phyloP scores from a whole-genome alignment of 176 grass and related monocot genomes.

The Eleusine coracana region DNA sequence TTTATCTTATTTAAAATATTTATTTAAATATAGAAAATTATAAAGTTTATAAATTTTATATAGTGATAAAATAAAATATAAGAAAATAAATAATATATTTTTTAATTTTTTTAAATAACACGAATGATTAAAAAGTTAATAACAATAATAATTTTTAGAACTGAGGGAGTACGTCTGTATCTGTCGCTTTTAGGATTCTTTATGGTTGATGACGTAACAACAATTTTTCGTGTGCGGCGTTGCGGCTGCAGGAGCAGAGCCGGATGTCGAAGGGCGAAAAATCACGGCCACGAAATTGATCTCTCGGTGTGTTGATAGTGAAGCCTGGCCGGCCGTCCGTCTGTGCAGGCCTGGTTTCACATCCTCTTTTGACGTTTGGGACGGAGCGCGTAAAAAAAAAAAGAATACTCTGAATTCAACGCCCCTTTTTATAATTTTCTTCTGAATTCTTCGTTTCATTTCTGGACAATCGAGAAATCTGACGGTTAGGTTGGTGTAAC shows the following conservation, averaged over 20 bases:
- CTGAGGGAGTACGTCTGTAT: too few species aligned
- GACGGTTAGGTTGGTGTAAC: background rate
- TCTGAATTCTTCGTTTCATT: background rate
- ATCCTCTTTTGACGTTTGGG: conserved; percentile 26
- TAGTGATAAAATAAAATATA: too few species aligned
- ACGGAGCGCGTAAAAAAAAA: background rate
- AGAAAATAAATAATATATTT: too few species aligned
- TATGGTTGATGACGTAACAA: background rate
- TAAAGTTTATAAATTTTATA: too few species aligned
- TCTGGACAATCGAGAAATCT: background rate
- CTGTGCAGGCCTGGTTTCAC: conserved; percentile 14
- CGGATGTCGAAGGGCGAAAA: background rate
- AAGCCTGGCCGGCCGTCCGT: background rate
- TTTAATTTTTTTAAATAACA: too few species aligned
- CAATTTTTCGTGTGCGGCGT: background rate
- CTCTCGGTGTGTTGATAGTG: background rate
- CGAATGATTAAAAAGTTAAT: too few species aligned
- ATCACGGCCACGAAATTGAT: background rate
- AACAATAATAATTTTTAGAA: too few species aligned
- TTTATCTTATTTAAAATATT: too few species aligned
- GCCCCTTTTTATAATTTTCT: background rate
- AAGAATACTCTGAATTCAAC: background rate
- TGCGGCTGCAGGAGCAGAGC: background rate
- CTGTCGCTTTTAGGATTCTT: background rate
- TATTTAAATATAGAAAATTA: too few species aligned